Evolutionary conservation across 2,329 filamentous ascomycete species (phyloP), one percentile per base, ranked within the genome.

Genomic region (Xylaria sp.): DNA sequence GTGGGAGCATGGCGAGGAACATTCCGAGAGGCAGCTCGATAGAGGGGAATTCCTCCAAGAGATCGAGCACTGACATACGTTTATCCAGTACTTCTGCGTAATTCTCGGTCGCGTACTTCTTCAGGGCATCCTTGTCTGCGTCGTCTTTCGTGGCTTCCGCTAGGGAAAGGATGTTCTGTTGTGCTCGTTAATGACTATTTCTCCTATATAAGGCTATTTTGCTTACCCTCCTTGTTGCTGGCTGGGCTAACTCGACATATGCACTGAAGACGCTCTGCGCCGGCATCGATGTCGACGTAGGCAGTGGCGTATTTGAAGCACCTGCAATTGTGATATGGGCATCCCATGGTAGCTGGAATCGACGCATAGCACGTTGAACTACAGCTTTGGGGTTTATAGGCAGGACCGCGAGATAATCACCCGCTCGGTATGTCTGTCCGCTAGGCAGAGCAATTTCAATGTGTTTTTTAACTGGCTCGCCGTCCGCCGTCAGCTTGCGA

Each of bases 321-420:
- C 85, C 84, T 2, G 81, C 80, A 56, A 93, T 89, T 9, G 86
- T 89, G 52, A 93, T 80, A 70, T 88, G 85, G 2, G 89, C 87
- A 77, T 94, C 92, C 88, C 90, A 91, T 0, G 90, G 86, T 0
- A 95, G 81, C 0, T 86, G 82, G 77, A 94, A 94, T 23, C 86
- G 84, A 20, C 86, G 83, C 80, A 94, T 88, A 0, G 88, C 91
- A 9, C 91, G 85, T 4, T 85, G 84, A 2, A 94, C 87, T 10
- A 83, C 88, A 37, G 85, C 80, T 55, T 84, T 84, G 1, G 89
- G 88, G 77, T 95, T 95, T 37, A 92, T 80, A 0, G 92, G 92
- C 1, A 94, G 82, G 2, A 94, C 84, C 0, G 91, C 90, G 0
- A 95, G 85, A 77, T 96, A 95, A 76, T 95, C 92, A 15, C 92